A percentile compares a stretch with the other conserved stretches of the same genome.
phyloP scores from a whole-genome alignment of 2,329 filamentous ascomycete species.

The Exutisphaerella laricina region DNA sequence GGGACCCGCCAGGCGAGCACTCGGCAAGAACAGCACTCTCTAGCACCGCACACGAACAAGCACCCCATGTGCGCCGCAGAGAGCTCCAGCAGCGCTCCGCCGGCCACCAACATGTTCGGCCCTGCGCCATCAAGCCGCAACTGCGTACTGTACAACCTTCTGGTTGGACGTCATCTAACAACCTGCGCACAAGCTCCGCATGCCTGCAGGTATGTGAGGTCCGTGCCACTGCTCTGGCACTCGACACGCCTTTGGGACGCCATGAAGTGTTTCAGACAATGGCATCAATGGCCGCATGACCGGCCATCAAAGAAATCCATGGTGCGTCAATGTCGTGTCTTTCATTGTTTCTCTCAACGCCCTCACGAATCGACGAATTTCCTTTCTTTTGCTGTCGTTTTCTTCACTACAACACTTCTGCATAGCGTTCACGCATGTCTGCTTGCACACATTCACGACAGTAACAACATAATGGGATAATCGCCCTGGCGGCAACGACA shows the following conservation, averaged over 20 bases:
- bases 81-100: background rate
- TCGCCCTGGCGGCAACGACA: conserved; percentile 2
- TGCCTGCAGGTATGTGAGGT: conserved; percentile 9
- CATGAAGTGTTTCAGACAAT: conserved; percentile 32
- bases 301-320: conserved; percentile 26
- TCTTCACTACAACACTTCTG: too few species aligned
- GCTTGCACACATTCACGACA: conserved; percentile 15
- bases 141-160: background rate
- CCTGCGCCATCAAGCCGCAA: conserved; percentile 8
- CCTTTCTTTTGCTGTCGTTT: conserved; percentile 20
- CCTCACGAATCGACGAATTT: conserved; percentile 23
- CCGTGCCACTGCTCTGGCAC: conserved; percentile 11
- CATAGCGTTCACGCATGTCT: conserved; percentile 12
- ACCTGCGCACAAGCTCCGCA: conserved; percentile 9
- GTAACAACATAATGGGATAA: conserved; percentile 12
- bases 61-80: background rate
- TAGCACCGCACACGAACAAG: background rate
- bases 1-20: background rate
- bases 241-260: conserved; percentile 37
- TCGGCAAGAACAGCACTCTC: conserved; percentile 3
- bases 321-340: conserved; percentile 23
- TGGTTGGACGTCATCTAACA: conserved; percentile 10
- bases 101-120: conserved; percentile 6
- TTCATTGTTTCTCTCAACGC: conserved; percentile 8
- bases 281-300: conserved; percentile 29